Conservation (phyloP, 2,329 filamentous ascomycete species). For the Clarireedia paspali region DNA sequence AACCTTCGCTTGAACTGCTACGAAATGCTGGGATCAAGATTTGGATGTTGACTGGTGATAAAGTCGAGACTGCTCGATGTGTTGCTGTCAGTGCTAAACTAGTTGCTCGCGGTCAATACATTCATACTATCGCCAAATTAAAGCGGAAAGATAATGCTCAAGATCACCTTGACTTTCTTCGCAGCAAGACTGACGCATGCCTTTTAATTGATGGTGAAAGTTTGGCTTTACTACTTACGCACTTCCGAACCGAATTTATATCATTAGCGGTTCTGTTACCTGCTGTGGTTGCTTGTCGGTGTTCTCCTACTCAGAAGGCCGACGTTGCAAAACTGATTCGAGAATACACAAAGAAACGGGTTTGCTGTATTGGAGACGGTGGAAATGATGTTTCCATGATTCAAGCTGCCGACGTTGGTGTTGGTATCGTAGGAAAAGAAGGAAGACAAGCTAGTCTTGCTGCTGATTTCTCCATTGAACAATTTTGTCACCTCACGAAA, state of each 20-base stretch:
- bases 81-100: conserved; percentile 93
- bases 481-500: conserved; percentile 92
- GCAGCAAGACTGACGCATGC: conserved; percentile 78
- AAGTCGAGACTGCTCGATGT: conserved; percentile 94
- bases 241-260: conserved; percentile 82
- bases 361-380: conserved; percentile 95
- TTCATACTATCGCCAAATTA: conserved; percentile 84
- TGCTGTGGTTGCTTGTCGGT: conserved; percentile 91
- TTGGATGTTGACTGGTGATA: conserved; percentile 99
- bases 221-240: conserved; percentile 70
- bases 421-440: conserved; percentile 97
- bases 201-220: conserved; percentile 94
- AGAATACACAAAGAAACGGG: conserved; percentile 83
- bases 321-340: conserved; percentile 89
- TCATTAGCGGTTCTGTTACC: conserved; percentile 80
- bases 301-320: conserved; percentile 94
- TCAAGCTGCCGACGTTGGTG: conserved; percentile 93
- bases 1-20: conserved; percentile 86
- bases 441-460: conserved; percentile 90
- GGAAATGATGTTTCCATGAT: conserved; percentile 99
- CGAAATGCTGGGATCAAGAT: conserved; percentile 98
- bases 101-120: conserved; percentile 87
- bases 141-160: conserved; percentile 78
- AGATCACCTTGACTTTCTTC: conserved; percentile 80
- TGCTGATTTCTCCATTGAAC: conserved; percentile 92